Conservation (phyloP, 1,284 basidiomycete species). For the Chalciporus piperatoides region DNA sequence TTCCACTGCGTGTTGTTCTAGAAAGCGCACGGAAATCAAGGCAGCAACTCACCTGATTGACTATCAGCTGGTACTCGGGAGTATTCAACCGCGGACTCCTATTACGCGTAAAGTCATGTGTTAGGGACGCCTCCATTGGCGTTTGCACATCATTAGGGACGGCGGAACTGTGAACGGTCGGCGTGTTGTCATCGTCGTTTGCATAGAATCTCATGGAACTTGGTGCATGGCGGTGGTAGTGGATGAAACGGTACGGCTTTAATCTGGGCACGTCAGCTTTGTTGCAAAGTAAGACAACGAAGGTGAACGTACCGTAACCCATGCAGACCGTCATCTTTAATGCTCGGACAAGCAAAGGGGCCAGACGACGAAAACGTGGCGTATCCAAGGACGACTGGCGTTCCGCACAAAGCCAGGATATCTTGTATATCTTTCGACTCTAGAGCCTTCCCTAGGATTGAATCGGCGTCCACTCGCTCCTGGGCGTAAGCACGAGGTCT, state of each 20-base stretch:
- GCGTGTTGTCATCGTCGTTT: conserved; percentile 38
- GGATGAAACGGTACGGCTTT: conserved; percentile 35
- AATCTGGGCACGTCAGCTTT: conserved; percentile 16
- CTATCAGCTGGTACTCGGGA: conserved; percentile 17
- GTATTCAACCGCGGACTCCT: background rate
- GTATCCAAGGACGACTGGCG: conserved; percentile 27
- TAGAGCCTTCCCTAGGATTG: conserved; percentile 11
- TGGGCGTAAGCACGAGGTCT: conserved; percentile 3
- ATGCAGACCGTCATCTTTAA: conserved; percentile 15
- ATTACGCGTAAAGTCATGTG: conserved; percentile 29
- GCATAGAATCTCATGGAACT: conserved; percentile 55
- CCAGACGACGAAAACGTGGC: conserved; percentile 18
- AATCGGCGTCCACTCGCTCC: conserved; percentile 24
- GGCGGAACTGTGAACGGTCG: conserved; percentile 18
- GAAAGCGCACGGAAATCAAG: background rate
- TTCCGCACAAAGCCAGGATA: conserved; percentile 20
- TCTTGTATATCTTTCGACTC: conserved; percentile 8
- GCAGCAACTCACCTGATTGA: conserved; percentile 24
- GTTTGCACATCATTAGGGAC: conserved; percentile 6
- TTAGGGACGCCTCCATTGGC: conserved; percentile 20
- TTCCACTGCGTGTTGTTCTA: conserved; percentile 27
- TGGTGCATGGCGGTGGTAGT: conserved; percentile 48
- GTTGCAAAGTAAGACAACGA: conserved; percentile 9
- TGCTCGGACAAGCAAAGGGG: conserved; percentile 12
- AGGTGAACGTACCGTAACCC: conserved; percentile 16